Base-by-base conservation (phyloP, 768 basidiomycete species). In the Royoungia palumana region DNA sequence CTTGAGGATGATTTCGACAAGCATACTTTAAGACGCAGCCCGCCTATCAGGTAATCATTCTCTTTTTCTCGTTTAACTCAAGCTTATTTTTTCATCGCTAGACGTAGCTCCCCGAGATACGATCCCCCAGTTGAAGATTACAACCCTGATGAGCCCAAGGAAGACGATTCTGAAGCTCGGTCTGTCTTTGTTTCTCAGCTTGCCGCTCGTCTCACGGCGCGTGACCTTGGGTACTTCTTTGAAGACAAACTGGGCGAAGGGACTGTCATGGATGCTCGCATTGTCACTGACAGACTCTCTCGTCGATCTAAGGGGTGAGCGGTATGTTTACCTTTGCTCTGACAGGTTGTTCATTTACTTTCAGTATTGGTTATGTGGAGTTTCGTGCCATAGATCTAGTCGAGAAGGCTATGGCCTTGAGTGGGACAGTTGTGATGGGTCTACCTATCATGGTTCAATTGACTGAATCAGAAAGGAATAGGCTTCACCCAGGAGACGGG, bases 111-210 rank as follows among this genome's bases (percentile, higher is more conserved):
- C 16, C 86, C 88, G 19, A 75, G 76, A 24, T 87, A 89, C 57
- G 87, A 87, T 36, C 74, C 77, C 17, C 78, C 71, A 24, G 78
- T 84, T 30, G 89, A 91, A 59, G 70, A 70, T 46, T 87, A 84
- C 65, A 87, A 87, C 56, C 84, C 85, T 25, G 91, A 95, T 58
- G 93, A 97, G 56, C 86, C 87, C 7, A 87, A 87, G 61, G 91
- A 94, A 69, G 93, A 97, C 66, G 95, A 98, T 65, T 94, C 92
- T 47, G 96, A 98, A 82, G 87, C 91, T 64, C 88, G 96, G 70
- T 97, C 96, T 61, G 92, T 97, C 58, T 98, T 98, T 72, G 93
- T 96, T 66, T 95, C 94, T 61, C 96, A 98, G 73, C 85, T 99
- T 66, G 92, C 96, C 61, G 93, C 94, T 53, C 87, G 93, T 64